phyloP scores from a whole-genome alignment of 768 basidiomycete species.

The Glaciozyma martinii region DNA sequence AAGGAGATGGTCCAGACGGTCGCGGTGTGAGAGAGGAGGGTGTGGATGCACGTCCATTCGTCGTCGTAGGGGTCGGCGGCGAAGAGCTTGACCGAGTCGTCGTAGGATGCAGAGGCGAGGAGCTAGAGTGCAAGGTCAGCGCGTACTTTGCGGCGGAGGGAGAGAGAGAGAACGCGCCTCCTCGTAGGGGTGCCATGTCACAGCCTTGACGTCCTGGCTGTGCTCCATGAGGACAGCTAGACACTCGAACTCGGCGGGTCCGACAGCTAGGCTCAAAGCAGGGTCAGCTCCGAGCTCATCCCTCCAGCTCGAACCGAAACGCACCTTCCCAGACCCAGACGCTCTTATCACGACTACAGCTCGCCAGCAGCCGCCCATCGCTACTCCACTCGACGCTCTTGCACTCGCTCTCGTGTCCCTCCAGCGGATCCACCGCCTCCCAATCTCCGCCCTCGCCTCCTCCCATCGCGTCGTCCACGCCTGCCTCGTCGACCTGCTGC shows the following conservation, averaged over 20 bases:
- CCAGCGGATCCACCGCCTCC: conserved; percentile 57
- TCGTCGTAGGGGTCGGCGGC: conserved; percentile 88
- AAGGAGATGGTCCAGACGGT: conserved; percentile 89
- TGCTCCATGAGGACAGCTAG: conserved; percentile 95
- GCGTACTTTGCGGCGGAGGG: background rate
- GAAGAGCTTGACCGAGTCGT: conserved; percentile 89
- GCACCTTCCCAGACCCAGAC: conserved; percentile 97
- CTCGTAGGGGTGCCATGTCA: conserved; percentile 90
- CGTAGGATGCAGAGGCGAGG: conserved; percentile 92
- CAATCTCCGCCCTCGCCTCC: conserved; percentile 56
- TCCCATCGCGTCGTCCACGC: conserved; percentile 45
- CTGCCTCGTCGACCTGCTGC: conserved; percentile 50
- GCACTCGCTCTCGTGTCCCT: conserved; percentile 94
- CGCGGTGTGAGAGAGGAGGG: conserved; percentile 58
- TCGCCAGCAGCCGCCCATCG: conserved; percentile 74
- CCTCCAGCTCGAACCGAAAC: background rate
- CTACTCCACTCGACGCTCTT: conserved; percentile 78
- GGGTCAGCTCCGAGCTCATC: background rate
- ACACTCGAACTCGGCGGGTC: conserved; percentile 89
- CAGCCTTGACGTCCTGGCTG: conserved; percentile 86
- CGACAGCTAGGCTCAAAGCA: conserved; percentile 42
- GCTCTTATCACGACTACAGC: conserved; percentile 90
- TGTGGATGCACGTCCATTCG: conserved; percentile 73
- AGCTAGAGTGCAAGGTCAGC: conserved; percentile 48
- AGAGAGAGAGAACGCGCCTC: conserved; percentile 52